These are phyloP conservation scores for Penicillium sp. DNA, from an alignment of 2,329 filamentous ascomycete genomes.

Conservation along the genomic window DNA sequence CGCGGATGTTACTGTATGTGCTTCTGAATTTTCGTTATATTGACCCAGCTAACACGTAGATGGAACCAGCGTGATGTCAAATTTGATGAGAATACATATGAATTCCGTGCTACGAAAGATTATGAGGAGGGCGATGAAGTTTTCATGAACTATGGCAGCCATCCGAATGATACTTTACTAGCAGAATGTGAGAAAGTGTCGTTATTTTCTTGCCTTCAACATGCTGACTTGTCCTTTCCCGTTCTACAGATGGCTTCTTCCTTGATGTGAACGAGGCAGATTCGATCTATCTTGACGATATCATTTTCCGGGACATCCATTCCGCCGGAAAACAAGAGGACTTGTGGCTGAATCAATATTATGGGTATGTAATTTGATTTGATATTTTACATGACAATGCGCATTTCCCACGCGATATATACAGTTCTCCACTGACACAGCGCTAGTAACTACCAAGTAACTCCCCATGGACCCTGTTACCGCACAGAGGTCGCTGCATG, in stretches of 20 bases:
- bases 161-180: slow-evolving; percentile 43
- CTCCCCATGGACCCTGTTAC: slow-evolving; percentile 38
- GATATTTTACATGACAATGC: slow-evolving; percentile 4
- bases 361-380: slow-evolving; percentile 31
- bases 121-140: slow-evolving; percentile 42
- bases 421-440: slow-evolving; percentile 3
- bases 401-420: not conserved
- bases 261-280: slow-evolving; percentile 41
- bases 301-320: slow-evolving; percentile 34
- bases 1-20: slow-evolving; percentile 39
- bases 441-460: slow-evolving; percentile 42
- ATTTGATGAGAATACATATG: slow-evolving; percentile 36
- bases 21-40: not conserved
- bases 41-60: not conserved
- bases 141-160: slow-evolving; percentile 44
- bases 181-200: slow-evolving; percentile 38
- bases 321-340: slow-evolving; percentile 28
- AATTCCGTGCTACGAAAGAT: slow-evolving; percentile 31
- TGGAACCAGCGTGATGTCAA: slow-evolving; percentile 35
- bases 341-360: slow-evolving; percentile 36
- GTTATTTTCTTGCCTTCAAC: not conserved
- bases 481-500: slow-evolving; percentile 43
- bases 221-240: not conserved
- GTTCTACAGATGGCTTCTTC: slow-evolving; percentile 40
- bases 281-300: slow-evolving; percentile 41